Evolutionary conservation across 768 basidiomycete species (phyloP).

Genomic region (Boletus reticulatus): DNA sequence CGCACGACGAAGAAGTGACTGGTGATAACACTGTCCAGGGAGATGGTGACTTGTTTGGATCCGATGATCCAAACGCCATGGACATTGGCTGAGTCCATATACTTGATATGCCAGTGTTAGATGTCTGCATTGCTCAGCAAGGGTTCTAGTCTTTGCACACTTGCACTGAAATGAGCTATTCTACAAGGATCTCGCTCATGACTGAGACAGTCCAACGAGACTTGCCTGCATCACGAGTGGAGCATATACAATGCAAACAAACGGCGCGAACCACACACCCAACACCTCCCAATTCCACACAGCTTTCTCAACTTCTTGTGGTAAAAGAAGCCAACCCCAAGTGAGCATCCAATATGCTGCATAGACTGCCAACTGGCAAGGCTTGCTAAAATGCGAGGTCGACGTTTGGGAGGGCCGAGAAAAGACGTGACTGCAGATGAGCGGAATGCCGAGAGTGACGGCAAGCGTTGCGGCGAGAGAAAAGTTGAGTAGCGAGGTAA

Average conservation of each 20-base stretch:
- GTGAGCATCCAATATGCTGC: conserved; percentile 46
- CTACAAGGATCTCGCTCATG: conserved; percentile 1
- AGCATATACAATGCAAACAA: conserved; percentile 74
- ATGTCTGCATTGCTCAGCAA: not conserved
- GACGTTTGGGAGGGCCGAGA: conserved; percentile 14
- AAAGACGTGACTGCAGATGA: conserved; percentile 45
- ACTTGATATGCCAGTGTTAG: not conserved
- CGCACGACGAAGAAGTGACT: conserved; percentile 37
- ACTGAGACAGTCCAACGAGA: conserved; percentile 44
- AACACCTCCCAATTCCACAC: conserved; percentile 79
- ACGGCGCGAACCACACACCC: conserved; percentile 81
- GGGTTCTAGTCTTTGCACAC: not conserved
- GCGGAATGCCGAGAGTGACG: conserved; percentile 60
- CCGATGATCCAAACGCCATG: conserved; percentile 41
- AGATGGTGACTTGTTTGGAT: conserved; percentile 44
- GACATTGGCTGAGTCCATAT: conserved; percentile 26
- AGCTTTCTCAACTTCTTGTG: conserved; percentile 45
- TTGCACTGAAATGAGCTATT: conserved; percentile 1
- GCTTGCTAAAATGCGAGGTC: conserved; percentile 26
- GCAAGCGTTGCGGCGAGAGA: conserved; percentile 78
- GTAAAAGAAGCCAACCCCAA: conserved; percentile 56
- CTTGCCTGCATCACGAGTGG: conserved; percentile 74
- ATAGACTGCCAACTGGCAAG: conserved; percentile 15
- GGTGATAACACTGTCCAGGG: conserved; percentile 21
- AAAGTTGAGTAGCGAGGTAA: conserved; percentile 89